phyloP scores from a whole-genome alignment of 768 basidiomycete genomes.

The Psilocybe azurescens region DNA sequence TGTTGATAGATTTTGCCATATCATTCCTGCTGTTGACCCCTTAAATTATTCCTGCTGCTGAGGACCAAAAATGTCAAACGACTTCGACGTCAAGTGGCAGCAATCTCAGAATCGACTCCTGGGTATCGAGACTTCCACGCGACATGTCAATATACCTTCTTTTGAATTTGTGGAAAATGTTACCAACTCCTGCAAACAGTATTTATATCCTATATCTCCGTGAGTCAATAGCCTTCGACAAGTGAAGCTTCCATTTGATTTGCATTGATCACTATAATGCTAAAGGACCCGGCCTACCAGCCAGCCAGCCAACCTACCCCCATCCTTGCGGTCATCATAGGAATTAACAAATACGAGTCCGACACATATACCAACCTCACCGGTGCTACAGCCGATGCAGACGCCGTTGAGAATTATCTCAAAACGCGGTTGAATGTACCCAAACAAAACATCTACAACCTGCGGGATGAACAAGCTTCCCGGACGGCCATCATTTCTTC shows the following conservation, averaged over 20 bases:
- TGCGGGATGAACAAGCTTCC: slow-evolving; percentile 43
- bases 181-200: no score
- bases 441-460: slow-evolving; percentile 35
- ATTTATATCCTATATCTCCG: not conserved
- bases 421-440: slow-evolving; percentile 33
- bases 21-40: no score
- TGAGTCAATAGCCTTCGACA: not conserved
- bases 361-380: slow-evolving; percentile 29
- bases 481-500: slow-evolving; percentile 37
- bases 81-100: no score
- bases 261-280: not conserved
- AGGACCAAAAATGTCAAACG: no score
- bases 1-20: no score
- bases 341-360: slow-evolving; percentile 43
- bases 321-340: slow-evolving; percentile 48
- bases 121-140: no score
- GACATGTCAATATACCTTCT: no score
- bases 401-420: slow-evolving; percentile 41
- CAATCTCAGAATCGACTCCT: no score
- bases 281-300: not conserved
- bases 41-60: no score
- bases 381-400: slow-evolving; percentile 45
- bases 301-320: not conserved
- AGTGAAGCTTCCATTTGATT: no score
- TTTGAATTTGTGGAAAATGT: no score